A percentile compares a stretch with the other conserved stretches of the same genome.
Conservation (phyloP, 2,329 filamentous ascomycete species). For the Fusarium sp. region DNA sequence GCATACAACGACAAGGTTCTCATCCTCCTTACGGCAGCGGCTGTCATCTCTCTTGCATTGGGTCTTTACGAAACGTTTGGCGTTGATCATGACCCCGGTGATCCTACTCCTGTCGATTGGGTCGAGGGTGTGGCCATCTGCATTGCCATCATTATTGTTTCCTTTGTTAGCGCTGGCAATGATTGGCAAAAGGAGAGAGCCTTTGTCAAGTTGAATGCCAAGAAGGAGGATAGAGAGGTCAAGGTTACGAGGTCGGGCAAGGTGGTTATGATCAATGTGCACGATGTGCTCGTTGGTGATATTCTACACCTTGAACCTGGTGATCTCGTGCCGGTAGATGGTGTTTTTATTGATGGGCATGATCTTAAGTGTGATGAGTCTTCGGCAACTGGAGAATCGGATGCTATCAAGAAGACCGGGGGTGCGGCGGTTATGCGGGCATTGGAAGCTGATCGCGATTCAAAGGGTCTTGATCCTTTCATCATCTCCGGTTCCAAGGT, state of each 20-base stretch:
- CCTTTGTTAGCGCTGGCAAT: background rate
- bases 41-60: background rate
- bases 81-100: background rate
- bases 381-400: background rate
- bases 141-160: background rate
- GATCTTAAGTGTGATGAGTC: background rate
- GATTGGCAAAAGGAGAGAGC: background rate
- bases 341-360: background rate
- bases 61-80: background rate
- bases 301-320: slow-evolving; percentile 56
- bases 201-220: background rate
- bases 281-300: slow-evolving; percentile 76
- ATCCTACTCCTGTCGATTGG: background rate
- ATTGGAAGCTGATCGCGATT: background rate
- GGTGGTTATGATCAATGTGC: slow-evolving; percentile 70
- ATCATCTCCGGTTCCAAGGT: slow-evolving; percentile 1
- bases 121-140: background rate
- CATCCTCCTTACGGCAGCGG: background rate
- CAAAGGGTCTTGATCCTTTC: background rate
- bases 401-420: background rate
- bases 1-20: background rate
- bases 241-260: slow-evolving; percentile 75
- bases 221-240: slow-evolving; percentile 64
- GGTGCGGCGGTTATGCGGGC: background rate
- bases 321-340: slow-evolving; percentile 47